These are phyloP conservation scores for Arctium lappa DNA, from an alignment of 129 eudicot genomes.

Conservation along the genomic window DNA sequence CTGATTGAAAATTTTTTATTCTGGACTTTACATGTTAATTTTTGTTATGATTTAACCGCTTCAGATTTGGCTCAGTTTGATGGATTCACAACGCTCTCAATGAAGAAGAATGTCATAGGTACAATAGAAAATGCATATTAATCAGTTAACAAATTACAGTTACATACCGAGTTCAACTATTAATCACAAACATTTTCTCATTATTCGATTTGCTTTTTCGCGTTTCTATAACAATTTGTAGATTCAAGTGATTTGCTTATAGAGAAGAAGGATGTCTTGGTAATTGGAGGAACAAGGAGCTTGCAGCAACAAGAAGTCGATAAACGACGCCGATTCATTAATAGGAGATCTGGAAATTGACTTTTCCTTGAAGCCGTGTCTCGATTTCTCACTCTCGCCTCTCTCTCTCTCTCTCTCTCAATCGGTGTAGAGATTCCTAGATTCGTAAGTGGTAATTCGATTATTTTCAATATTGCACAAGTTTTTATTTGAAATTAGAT, in stretches of 20 bases:
- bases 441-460: background rate
- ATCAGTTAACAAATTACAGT: background rate
- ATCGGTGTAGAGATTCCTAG: background rate
- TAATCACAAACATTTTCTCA: background rate
- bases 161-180: background rate
- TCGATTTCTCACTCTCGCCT: background rate
- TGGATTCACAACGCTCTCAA: background rate
- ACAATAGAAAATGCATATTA: background rate
- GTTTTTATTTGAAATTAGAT: background rate
- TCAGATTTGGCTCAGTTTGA: conserved; percentile 13
- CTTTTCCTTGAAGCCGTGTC: background rate
- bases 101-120: background rate
- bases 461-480: background rate
- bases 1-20: background rate
- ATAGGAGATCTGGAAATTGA: background rate
- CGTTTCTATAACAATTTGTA: background rate
- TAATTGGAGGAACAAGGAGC: background rate
- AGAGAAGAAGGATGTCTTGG: background rate
- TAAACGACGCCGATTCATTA: background rate
- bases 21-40: background rate
- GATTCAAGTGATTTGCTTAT: background rate
- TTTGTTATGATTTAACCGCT: background rate
- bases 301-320: background rate
- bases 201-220: background rate
- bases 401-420: background rate